Percentiles rank a stretch among this genome's conserved stretches.
Evolutionary conservation across 441 rosid genomes (phyloP).

Genomic region (Mallotus japonicus): DNA sequence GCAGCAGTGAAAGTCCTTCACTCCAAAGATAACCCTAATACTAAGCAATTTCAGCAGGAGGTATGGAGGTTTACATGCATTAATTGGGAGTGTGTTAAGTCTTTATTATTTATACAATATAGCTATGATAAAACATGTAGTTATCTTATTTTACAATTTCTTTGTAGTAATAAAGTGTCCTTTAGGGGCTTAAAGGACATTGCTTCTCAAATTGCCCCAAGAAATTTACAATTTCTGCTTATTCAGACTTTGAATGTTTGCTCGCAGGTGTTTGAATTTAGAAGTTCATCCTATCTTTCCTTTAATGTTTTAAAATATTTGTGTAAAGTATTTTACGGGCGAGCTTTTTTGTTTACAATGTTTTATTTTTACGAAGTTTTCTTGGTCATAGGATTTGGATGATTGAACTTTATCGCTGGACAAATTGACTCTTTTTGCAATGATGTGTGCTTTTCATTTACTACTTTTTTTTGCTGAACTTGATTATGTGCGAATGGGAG

Average conservation of each 20-base stretch:
- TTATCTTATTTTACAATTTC: background rate
- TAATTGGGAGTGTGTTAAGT: background rate
- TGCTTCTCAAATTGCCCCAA: no score
- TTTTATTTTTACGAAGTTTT: background rate
- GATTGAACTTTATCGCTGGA: background rate
- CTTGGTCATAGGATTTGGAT: no score
- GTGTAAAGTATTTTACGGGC: background rate
- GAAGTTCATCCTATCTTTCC: background rate
- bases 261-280: background rate
- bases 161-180: background rate
- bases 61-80: conserved; percentile 37
- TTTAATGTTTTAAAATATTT: background rate
- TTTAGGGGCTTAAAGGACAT: no score
- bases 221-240: no score
- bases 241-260: no score
- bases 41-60: conserved; percentile 82
- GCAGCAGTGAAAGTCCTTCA: conserved; percentile 89
- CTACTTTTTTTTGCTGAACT: background rate
- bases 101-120: background rate
- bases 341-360: background rate
- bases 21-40: conserved; percentile 46
- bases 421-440: background rate
- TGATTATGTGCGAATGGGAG: background rate
- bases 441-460: background rate
- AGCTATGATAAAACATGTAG: background rate